These are phyloP conservation scores for Fistulinella prunicolor DNA, from an alignment of 768 basidiomycete genomes.

Conservation along the genomic window DNA sequence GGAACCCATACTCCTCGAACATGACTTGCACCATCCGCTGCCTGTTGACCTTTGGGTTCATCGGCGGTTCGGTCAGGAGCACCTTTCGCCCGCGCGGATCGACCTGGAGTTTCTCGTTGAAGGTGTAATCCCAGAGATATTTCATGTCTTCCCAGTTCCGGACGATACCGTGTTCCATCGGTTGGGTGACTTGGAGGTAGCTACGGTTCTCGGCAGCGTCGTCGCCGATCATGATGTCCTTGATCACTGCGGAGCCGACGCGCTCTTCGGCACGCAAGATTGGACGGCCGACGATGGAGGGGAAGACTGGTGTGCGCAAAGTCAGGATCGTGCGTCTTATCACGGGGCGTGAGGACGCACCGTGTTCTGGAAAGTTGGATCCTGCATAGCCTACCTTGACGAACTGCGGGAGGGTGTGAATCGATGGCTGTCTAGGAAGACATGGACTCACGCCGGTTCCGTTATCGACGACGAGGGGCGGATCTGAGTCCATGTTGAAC, in stretches of 20 bases:
- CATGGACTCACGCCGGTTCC: slow-evolving; percentile 72
- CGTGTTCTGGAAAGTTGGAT: slow-evolving; percentile 93
- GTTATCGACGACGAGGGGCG: slow-evolving; percentile 80
- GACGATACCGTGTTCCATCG: slow-evolving; percentile 99
- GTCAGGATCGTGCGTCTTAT: background rate
- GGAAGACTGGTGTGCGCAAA: slow-evolving; percentile 62
- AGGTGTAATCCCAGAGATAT: slow-evolving; percentile 97
- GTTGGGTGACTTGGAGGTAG: slow-evolving; percentile 95
- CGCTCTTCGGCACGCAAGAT: slow-evolving; percentile 98
- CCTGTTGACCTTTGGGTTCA: slow-evolving; percentile 95
- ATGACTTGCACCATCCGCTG: slow-evolving; percentile 96
- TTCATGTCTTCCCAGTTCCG: slow-evolving; percentile 99
- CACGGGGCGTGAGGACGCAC: slow-evolving; percentile 41
- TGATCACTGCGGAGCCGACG: slow-evolving; percentile 80
- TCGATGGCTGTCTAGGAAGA: slow-evolving; percentile 7
- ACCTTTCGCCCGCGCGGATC: slow-evolving; percentile 87
- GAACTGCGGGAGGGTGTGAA: slow-evolving; percentile 51
- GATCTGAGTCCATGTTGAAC: slow-evolving; percentile 29
- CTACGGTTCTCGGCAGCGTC: slow-evolving; percentile 92
- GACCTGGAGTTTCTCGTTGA: slow-evolving; percentile 89
- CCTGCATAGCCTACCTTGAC: slow-evolving; percentile 91
- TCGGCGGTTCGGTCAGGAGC: slow-evolving; percentile 95
- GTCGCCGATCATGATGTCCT: slow-evolving; percentile 98
- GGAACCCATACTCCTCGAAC: slow-evolving; percentile 98
- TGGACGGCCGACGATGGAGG: slow-evolving; percentile 94